Conservation (phyloP, 2,329 filamentous ascomycete genomes). For the Penicillium griseofulvum region DNA sequence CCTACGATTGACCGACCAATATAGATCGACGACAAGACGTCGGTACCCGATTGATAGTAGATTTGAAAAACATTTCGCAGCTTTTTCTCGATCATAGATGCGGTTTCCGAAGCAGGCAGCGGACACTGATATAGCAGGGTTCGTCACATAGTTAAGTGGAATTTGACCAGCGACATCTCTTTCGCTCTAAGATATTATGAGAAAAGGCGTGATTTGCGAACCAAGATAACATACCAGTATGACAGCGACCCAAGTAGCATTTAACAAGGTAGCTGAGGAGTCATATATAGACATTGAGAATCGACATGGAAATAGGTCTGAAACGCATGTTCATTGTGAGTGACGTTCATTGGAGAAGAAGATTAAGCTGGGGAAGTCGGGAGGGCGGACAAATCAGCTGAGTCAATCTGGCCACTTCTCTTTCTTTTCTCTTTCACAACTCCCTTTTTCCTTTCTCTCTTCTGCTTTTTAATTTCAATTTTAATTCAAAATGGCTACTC, state of each 20-base stretch:
- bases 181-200: constrained; percentile 50
- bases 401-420: constrained; percentile 30
- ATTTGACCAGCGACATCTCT: constrained; percentile 59
- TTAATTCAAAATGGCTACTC: constrained; percentile 35
- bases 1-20: constrained; percentile 57
- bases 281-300: constrained; percentile 45
- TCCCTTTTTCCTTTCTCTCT: background rate
- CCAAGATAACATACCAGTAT: constrained; percentile 35
- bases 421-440: constrained; percentile 13
- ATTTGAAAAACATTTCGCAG: constrained; percentile 60
- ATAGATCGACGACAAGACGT: constrained; percentile 59
- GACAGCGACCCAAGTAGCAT: constrained; percentile 40
- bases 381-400: constrained; percentile 25
- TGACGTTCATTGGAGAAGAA: background rate
- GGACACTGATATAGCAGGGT: constrained; percentile 56
- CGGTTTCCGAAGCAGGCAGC: constrained; percentile 58
- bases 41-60: constrained; percentile 60
- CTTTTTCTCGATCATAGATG: constrained; percentile 53
- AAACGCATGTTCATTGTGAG: background rate
- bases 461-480: background rate
- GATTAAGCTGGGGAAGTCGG: constrained; percentile 11
- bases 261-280: constrained; percentile 37
- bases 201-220: background rate
- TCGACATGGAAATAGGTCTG: background rate
- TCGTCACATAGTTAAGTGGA: constrained; percentile 62